Conservation (phyloP, 179 eudicot species). For the Vitellaria paradoxa region DNA sequence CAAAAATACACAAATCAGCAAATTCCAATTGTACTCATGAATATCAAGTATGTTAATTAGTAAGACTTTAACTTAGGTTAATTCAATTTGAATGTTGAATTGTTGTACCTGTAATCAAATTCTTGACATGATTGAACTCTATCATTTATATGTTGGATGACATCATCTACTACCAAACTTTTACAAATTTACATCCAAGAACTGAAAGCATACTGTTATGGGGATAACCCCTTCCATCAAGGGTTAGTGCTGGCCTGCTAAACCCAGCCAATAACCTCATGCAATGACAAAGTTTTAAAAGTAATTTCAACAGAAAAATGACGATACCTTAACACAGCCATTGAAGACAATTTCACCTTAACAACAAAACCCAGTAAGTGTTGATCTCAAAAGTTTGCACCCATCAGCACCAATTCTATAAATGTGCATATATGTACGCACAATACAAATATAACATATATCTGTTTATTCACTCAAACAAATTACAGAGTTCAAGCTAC, state of each 20-base stretch:
- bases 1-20: too few species aligned
- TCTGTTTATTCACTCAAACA: neutral
- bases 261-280: neutral
- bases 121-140: neutral
- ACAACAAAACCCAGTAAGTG: too few species aligned
- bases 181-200: neutral
- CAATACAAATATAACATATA: neutral
- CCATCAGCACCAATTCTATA: too few species aligned
- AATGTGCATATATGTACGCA: neutral
- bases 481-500: neutral
- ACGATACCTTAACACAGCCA: neutral
- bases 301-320: neutral
- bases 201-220: neutral
- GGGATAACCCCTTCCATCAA: neutral
- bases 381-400: too few species aligned
- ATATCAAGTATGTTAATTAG: too few species aligned
- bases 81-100: neutral
- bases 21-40: too few species aligned
- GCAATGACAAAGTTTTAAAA: neutral
- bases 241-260: neutral
- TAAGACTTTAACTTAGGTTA: too few species aligned
- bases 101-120: neutral
- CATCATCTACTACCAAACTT: neutral
- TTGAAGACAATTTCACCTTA: neutral
- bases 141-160: neutral